These are phyloP conservation scores for Castanea crenata DNA, from an alignment of 306 rosid species.

Conservation along the genomic window DNA sequence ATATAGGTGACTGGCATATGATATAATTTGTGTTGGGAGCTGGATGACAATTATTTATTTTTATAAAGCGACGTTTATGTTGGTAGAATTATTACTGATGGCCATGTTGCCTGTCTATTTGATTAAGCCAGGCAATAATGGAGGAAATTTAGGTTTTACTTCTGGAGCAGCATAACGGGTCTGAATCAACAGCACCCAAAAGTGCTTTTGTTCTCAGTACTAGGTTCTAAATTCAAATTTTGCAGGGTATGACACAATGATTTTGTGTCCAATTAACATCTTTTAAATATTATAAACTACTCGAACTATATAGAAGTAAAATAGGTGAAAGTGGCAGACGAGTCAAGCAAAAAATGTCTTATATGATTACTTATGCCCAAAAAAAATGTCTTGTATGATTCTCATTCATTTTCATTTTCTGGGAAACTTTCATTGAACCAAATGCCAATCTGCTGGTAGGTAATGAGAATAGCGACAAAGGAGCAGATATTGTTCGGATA, in stretches of 20 bases:
- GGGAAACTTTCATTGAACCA: slow-evolving; percentile 11
- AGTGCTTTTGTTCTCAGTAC: background rate
- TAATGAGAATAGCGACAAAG: slow-evolving; percentile 93
- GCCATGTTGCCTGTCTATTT: no score
- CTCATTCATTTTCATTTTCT: background rate
- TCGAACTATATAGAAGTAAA: background rate
- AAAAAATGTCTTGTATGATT: background rate
- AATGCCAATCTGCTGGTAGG: slow-evolving; percentile 45
- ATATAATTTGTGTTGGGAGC: background rate
- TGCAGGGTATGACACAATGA: background rate
- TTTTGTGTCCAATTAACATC: background rate
- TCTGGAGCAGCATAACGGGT: background rate
- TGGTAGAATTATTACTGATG: background rate
- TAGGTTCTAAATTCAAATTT: background rate
- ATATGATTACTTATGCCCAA: background rate
- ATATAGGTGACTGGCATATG: background rate
- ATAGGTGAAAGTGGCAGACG: background rate
- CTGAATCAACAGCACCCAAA: background rate
- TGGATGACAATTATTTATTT: background rate
- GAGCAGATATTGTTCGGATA: slow-evolving; percentile 91
- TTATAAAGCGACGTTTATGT: background rate
- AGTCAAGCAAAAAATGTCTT: background rate
- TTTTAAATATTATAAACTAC: background rate
- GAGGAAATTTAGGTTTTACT: background rate
- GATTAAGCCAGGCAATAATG: background rate